Conservation (phyloP, 805 yeast genomes). For the Schwanniomyces vanrijiae region DNA sequence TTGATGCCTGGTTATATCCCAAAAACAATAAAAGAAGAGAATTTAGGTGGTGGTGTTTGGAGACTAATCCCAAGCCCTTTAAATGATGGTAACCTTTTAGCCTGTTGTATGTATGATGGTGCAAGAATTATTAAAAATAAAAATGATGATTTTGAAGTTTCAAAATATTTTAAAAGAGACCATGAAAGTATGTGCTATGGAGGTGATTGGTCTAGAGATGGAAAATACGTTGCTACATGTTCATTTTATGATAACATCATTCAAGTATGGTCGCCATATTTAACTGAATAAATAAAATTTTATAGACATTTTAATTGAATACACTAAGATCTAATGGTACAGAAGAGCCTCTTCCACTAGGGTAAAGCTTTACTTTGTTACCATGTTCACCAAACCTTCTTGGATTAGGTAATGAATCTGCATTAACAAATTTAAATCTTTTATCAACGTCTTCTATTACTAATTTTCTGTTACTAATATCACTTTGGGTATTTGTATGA, state of each 20-base stretch:
- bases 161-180: constrained; percentile 55
- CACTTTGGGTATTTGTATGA: constrained; percentile 17
- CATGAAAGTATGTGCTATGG: constrained; percentile 96
- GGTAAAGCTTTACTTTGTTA: constrained; percentile 66
- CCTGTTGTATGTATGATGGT: constrained; percentile 96
- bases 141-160: constrained; percentile 24
- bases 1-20: constrained; percentile 53
- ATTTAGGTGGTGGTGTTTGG: constrained; percentile 96
- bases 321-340: constrained; percentile 71
- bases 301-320: constrained; percentile 6
- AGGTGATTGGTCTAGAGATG: constrained; percentile 74
- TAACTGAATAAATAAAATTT: constrained; percentile 1
- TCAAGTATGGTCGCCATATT: constrained; percentile 62
- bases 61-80: constrained; percentile 66
- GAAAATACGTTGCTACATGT: constrained; percentile 65
- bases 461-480: constrained; percentile 25
- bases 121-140: constrained; percentile 58
- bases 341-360: constrained; percentile 93
- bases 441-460: constrained; percentile 57
- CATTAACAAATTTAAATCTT: constrained; percentile 68
- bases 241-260: constrained; percentile 87
- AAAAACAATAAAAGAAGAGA: constrained; percentile 36
- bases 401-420: constrained; percentile 80
- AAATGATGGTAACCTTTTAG: constrained; percentile 51
- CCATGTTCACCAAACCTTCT: constrained; percentile 65